Conservation (phyloP, 176 grass and related monocot species). For the Lolium multiflorum region DNA sequence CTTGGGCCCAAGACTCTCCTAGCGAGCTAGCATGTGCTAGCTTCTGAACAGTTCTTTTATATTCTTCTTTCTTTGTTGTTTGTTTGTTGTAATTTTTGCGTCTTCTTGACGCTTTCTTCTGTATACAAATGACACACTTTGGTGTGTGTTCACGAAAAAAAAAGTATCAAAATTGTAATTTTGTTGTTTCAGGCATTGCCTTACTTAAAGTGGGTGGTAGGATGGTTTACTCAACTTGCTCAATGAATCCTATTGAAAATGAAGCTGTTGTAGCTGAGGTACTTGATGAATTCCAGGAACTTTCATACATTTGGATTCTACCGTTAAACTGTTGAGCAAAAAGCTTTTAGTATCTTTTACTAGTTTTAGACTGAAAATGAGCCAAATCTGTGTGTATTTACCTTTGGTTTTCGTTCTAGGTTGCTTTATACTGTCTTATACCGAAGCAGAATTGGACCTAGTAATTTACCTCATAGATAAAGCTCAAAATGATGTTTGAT, state of each 20-base stretch:
- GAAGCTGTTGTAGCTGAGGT: constrained; percentile 93
- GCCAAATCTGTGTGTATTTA: neutral
- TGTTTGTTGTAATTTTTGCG: neutral
- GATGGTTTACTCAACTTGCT: constrained; percentile 99
- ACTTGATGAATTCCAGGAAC: constrained; percentile 18
- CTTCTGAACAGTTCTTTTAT: neutral
- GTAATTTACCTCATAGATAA: constrained; percentile 14
- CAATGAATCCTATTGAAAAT: constrained; percentile 99
- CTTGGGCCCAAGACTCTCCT: neutral
- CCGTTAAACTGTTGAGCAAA: neutral
- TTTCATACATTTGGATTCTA: constrained; percentile 12
- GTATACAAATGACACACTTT: neutral
- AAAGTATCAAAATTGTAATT: neutral
- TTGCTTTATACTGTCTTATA: constrained; percentile 19
- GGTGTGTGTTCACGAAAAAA: neutral
- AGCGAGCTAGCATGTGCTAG: neutral
- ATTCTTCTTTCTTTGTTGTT: no score
- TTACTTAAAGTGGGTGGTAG: constrained; percentile 90
- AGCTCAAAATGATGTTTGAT: constrained; percentile 20
- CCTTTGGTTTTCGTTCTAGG: constrained; percentile 13
- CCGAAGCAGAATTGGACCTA: neutral
- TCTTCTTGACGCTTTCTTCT: neutral
- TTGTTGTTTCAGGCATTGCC: constrained; percentile 61
- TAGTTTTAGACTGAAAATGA: constrained; percentile 15
- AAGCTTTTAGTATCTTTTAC: constrained; percentile 7